Conservation (phyloP, 1,284 basidiomycete genomes). For the Psilocybe mexicana region DNA sequence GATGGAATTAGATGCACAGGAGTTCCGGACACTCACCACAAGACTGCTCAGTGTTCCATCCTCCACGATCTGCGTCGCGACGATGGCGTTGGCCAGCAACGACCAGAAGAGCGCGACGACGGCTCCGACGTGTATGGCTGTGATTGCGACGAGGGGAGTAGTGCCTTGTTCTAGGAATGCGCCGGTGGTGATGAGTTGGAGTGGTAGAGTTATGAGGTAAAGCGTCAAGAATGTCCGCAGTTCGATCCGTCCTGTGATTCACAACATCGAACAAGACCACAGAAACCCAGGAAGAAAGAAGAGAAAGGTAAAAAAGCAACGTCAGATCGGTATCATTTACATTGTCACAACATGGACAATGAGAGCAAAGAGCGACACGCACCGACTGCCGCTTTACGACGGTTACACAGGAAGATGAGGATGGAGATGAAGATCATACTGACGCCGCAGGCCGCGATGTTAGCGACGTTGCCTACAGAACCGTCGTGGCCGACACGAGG, state of each 20-base stretch:
- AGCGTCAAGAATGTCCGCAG: slow-evolving; percentile 62
- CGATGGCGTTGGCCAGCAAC: slow-evolving; percentile 74
- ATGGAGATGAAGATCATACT: slow-evolving; percentile 52
- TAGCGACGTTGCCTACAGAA: slow-evolving; percentile 71
- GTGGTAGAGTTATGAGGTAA: slow-evolving; percentile 71
- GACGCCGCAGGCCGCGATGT: slow-evolving; percentile 67
- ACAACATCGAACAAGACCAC: neutral
- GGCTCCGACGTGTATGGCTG: slow-evolving; percentile 72
- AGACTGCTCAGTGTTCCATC: slow-evolving; percentile 77
- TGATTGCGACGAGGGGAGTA: slow-evolving; percentile 65
- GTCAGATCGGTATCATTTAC: neutral
- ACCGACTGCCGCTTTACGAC: slow-evolving; percentile 57
- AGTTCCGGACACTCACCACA: slow-evolving; percentile 48
- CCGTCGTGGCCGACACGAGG: slow-evolving; percentile 43
- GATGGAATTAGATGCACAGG: no score
- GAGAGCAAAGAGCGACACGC: slow-evolving; percentile 18
- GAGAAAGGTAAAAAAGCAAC: neutral
- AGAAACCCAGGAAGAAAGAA: neutral
- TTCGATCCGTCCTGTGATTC: slow-evolving; percentile 61
- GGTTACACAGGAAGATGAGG: slow-evolving; percentile 44
- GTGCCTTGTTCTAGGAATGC: slow-evolving; percentile 76
- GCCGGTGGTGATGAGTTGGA: slow-evolving; percentile 80
- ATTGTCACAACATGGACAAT: neutral
- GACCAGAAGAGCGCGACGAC: slow-evolving; percentile 77
- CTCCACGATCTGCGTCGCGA: slow-evolving; percentile 82